phyloP scores from a whole-genome alignment of 73 alveolate genomes.

The Paramecium sonneborni region DNA sequence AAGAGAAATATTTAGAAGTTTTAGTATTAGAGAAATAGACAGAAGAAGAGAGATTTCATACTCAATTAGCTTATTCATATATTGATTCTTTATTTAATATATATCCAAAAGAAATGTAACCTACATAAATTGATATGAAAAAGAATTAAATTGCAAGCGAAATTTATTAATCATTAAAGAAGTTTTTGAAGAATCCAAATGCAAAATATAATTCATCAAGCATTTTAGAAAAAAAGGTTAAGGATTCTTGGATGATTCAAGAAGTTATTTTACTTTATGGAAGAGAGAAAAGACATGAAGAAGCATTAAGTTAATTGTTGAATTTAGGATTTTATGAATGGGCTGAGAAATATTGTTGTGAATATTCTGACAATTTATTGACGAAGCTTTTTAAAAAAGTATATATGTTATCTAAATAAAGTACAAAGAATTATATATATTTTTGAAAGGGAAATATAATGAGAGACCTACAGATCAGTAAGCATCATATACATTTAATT shows the following conservation, averaged over 20 bases:
- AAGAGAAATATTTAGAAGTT: conserved; percentile 45
- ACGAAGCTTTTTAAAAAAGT: conserved; percentile 58
- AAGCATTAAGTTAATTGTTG: conserved; percentile 54
- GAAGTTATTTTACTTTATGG: conserved; percentile 39
- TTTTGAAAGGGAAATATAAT: background rate
- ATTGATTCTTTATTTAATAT: background rate
- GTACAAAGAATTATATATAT: conserved; percentile 43
- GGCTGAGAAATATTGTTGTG: conserved; percentile 67
- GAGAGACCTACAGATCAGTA: conserved; percentile 12
- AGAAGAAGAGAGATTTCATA: conserved; percentile 56
- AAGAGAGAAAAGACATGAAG: conserved; percentile 62
- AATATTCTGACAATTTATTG: conserved; percentile 46
- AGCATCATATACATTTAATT: background rate
- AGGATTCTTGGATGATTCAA: conserved; percentile 37
- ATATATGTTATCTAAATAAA: background rate
- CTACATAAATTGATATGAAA: background rate
- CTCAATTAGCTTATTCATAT: conserved; percentile 47
- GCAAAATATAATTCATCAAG: conserved; percentile 56
- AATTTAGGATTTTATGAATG: conserved; percentile 7
- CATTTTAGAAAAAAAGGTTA: conserved; percentile 14
- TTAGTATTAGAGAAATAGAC: conserved; percentile 37
- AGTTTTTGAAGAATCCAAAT: conserved; percentile 12
- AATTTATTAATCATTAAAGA: background rate
- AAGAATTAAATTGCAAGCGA: conserved; percentile 20
- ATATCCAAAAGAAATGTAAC: background rate